A percentile compares a stretch with the other conserved stretches of the same genome.
phyloP scores from a whole-genome alignment of 495 filamentous ascomycete species.

The Xylaria curta region DNA sequence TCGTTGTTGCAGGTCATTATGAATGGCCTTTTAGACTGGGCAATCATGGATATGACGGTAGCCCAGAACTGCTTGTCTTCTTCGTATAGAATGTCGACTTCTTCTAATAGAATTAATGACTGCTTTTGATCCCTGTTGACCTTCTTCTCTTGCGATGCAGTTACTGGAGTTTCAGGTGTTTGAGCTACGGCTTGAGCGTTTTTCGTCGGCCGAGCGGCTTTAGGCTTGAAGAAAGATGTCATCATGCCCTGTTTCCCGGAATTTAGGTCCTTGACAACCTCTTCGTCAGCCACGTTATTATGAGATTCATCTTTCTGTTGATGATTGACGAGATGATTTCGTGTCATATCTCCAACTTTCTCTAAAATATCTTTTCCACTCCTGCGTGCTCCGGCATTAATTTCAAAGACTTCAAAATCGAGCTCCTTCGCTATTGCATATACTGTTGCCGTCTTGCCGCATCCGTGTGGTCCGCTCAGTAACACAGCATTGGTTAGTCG shows the following conservation, averaged over 20 bases:
- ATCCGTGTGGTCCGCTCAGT: slow-evolving; percentile 88
- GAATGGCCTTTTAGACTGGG: slow-evolving; percentile 86
- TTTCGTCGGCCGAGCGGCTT: slow-evolving; percentile 33
- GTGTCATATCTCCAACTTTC: slow-evolving; percentile 93
- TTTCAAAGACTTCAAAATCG: slow-evolving; percentile 93
- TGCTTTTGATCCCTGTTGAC: slow-evolving; percentile 75
- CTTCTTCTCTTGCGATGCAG: slow-evolving; percentile 42
- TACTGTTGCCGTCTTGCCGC: slow-evolving; percentile 90
- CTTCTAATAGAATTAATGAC: slow-evolving; percentile 92
- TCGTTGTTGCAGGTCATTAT: slow-evolving; percentile 96
- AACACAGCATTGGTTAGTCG: slow-evolving; percentile 69
- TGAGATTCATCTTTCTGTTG: slow-evolving; percentile 41
- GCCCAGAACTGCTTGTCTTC: slow-evolving; percentile 96
- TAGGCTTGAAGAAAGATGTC: slow-evolving; percentile 78
- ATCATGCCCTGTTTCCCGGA: slow-evolving; percentile 77
- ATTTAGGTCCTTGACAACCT: slow-evolving; percentile 63
- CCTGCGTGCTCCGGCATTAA: slow-evolving; percentile 81
- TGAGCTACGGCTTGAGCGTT: slow-evolving; percentile 35
- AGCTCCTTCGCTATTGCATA: slow-evolving; percentile 96
- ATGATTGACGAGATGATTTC: slow-evolving; percentile 81
- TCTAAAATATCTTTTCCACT: slow-evolving; percentile 91
- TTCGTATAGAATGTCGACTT: slow-evolving; percentile 91
- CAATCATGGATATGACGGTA: slow-evolving; percentile 76
- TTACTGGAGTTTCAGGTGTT: slow-evolving; percentile 31
- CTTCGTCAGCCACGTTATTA: slow-evolving; percentile 44